Base-by-base conservation (phyloP, 768 basidiomycete species). In the Phaffia australis region DNA sequence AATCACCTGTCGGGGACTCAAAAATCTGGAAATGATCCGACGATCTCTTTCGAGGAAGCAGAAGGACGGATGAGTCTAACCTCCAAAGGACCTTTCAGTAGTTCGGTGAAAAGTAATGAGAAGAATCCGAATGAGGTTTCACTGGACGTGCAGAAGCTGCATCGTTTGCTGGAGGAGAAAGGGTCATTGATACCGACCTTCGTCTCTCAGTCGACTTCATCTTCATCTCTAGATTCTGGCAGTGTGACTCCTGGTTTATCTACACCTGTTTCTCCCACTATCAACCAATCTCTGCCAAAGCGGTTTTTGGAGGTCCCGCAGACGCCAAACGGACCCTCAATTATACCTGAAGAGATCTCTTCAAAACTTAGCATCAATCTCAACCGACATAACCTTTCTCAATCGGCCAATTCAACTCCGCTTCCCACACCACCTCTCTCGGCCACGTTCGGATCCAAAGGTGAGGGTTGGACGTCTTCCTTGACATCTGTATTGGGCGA, bases 391-490 rank as follows among this genome's bases (percentile, higher is more conserved):
- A 42, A 42, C 11, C 11, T 11, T 5, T 5, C 35, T 42, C 35
- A 42, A 11, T 42, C 35, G 35, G 35, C 35, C 11, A 42, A 42
- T 42, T 42, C 35, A 11, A 42, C 25, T 23, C 52, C 7, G 35
- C 63, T 30, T 46, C 62, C 15, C 2, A 56, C 29, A 27, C 29
- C 48, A 0, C 64, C 64, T 30, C 64, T 58, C 9, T 65, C 64
- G 19, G 64, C 64, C 3, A 48, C 64, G 16, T 35, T 56, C 52
- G 69, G 77, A 78, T 0, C 75, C 82, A 3, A 85, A 83, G 84
- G 79, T 83, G 66, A 83, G 83, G 68, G 80, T 81, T 0, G 87
- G 87, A 71, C 71, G 79, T 8, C 77, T 63, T 78, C 81, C 0
- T 71, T 84, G 19, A 80, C 84, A 1, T 82, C 75, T 66, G 80